Conservation (phyloP, 139 green algal species). For the Chlamydomonas sphaeroides region DNA sequence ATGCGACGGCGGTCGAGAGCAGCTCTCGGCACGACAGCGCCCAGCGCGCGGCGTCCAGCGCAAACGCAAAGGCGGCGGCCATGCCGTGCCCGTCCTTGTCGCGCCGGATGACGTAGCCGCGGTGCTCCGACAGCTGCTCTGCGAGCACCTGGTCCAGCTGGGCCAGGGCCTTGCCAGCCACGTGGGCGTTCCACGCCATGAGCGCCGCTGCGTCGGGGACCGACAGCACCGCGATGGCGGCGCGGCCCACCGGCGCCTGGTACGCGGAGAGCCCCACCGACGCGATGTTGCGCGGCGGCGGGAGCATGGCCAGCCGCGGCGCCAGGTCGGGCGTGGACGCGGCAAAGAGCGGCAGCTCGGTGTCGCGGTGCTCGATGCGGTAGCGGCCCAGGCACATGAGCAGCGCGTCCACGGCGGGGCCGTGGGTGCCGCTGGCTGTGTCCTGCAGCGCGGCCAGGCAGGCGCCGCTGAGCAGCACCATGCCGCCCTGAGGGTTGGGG, state of each 20-base stretch:
- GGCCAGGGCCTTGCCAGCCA: neutral
- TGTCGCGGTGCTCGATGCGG: neutral
- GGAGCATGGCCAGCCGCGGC: conserved; percentile 1
- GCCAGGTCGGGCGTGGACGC: neutral
- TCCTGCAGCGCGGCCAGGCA: neutral
- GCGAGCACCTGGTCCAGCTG: neutral
- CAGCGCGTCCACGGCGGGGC: neutral
- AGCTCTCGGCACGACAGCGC: conserved; percentile 12
- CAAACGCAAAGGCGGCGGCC: conserved; percentile 4
- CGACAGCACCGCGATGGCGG: neutral
- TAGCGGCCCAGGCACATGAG: conserved; percentile 20
- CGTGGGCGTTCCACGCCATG: neutral
- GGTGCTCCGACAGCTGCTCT: conserved; percentile 17
- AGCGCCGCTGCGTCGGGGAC: neutral
- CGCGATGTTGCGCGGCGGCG: conserved; percentile 18
- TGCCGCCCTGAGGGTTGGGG: conserved; percentile 1
- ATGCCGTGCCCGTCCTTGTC: neutral
- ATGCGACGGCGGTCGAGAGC: neutral
- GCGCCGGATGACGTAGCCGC: neutral
- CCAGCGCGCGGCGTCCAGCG: conserved; percentile 29
- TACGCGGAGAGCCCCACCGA: neutral
- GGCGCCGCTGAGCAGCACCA: conserved; percentile 11
- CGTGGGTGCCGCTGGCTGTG: neutral
- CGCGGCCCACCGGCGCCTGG: conserved; percentile 8
- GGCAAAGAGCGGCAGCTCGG: neutral